phyloP scores from a whole-genome alignment of 805 yeast species.

The Candida xiaguanensis region DNA sequence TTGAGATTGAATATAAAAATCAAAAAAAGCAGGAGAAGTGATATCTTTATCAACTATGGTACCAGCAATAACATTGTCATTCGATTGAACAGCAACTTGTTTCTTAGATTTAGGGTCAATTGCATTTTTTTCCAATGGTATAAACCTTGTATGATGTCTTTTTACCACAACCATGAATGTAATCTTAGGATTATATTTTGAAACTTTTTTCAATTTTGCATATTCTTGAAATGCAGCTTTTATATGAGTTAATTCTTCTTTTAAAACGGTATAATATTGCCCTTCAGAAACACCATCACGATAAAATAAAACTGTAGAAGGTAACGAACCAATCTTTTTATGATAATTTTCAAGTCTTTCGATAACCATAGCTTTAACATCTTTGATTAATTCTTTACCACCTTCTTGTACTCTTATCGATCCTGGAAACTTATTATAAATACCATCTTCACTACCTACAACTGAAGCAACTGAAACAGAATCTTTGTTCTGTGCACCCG shows the following conservation, averaged over 20 bases:
- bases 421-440: slow-evolving; percentile 10
- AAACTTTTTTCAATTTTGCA: slow-evolving; percentile 5
- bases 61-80: slow-evolving; percentile 10
- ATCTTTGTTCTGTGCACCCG: slow-evolving; percentile 3
- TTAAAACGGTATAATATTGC: slow-evolving; percentile 10
- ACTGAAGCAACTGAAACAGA: slow-evolving; percentile 10
- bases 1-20: slow-evolving; percentile 11
- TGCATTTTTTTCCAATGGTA: slow-evolving; percentile 8
- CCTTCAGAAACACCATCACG: slow-evolving; percentile 12
- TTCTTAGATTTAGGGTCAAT: slow-evolving; percentile 4
- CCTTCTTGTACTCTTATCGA: slow-evolving; percentile 9
- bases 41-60: slow-evolving; percentile 8
- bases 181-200: slow-evolving; percentile 7
- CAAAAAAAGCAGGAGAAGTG: slow-evolving; percentile 9
- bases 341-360: slow-evolving; percentile 9
- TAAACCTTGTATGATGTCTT: slow-evolving; percentile 11
- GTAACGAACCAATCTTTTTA: slow-evolving; percentile 7
- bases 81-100: slow-evolving; percentile 8
- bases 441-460: slow-evolving; percentile 10
- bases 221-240: slow-evolving; percentile 9
- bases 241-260: slow-evolving; percentile 9
- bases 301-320: slow-evolving; percentile 7
- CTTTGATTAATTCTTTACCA: slow-evolving; percentile 9
- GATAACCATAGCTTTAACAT: slow-evolving; percentile 8
- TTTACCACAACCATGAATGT: slow-evolving; percentile 11